Base-by-base conservation (phyloP, 805 yeast species). In the Suhomyces emberorum region DNA sequence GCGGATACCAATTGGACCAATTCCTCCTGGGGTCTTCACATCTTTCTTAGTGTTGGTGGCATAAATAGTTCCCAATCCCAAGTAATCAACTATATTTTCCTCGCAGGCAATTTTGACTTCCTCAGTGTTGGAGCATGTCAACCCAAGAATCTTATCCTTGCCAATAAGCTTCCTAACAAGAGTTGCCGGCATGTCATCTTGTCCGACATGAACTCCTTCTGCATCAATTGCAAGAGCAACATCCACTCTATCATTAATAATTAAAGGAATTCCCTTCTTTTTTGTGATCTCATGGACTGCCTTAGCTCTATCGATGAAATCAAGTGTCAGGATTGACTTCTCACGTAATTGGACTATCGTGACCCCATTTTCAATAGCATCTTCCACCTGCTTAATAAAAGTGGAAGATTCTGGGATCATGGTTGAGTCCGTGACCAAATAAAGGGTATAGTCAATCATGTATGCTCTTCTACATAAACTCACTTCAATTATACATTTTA, bases 201-300 rank as follows among this genome's bases (percentile, higher is more conserved):
- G 96, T 0, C 97, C 97, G 15, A 88, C 86, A 63, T 88, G 97
- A 7, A 89, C 82, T 23, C 95, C 95, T 44, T 87, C 96, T 2
- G 95, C 95, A 47, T 76, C 93, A 38, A 87, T 70, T 0, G 96
- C 96, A 29, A 89, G 62, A 0, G 96, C 96, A 9, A 89, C 87
- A 53, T 88, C 97, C 2, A 87, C 73, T 34, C 96, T 65, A 52
- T 88, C 96, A 48, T 88, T 87, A 52, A 88, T 88, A 22, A 88
- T 76, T 46, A 88, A 65, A 0, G 96, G 96, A 6, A 89, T 77
- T 0, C 74, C 71, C 27, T 69, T 74, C 18, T 61, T 54, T 24
- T 65, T 61, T 23, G 96, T 86, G 31, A 88, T 46, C 34, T 66
- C 63, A 44, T 83, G 87, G 15, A 88, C 74, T 25, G 61, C 58